Evolutionary conservation across 306 rosid genomes (phyloP).

Genomic region (Vigna nakashimae): DNA sequence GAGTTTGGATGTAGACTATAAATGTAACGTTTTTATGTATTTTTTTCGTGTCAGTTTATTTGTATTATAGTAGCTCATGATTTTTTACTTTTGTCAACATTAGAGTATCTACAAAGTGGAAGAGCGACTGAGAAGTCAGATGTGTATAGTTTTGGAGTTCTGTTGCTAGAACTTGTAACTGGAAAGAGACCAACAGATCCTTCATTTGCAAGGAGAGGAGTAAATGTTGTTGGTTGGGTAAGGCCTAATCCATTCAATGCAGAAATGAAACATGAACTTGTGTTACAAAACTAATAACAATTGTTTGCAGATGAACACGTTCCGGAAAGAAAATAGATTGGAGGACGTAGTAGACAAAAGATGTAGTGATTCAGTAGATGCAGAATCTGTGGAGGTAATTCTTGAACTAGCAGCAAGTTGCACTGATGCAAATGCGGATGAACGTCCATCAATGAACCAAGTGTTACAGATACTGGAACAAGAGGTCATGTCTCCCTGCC

Average conservation of each 20-base stretch:
- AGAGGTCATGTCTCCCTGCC: conserved; percentile 90
- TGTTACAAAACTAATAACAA: not conserved
- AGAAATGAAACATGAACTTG: not conserved
- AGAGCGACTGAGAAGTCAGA: conserved; percentile 95
- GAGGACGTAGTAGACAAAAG: conserved; percentile 76
- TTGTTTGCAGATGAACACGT: conserved; percentile 76
- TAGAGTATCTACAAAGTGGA: conserved; percentile 95
- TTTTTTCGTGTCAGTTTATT: not conserved
- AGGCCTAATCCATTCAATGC: conserved; percentile 34
- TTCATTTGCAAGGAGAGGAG: conserved; percentile 77
- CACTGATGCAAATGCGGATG: conserved; percentile 81
- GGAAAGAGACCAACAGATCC: conserved; percentile 99
- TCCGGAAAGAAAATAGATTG: conserved; percentile 69
- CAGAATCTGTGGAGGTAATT: conserved; percentile 70
- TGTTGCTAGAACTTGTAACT: conserved; percentile 90
- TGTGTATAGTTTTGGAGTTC: conserved; percentile 94
- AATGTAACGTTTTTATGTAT: no score
- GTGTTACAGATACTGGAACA: conserved; percentile 87
- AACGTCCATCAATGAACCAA: conserved; percentile 85
- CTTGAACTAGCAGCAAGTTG: conserved; percentile 90
- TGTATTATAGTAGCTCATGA: not conserved
- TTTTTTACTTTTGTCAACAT: conserved; percentile 3
- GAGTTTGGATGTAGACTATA: no score
- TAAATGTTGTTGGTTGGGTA: conserved; percentile 98
- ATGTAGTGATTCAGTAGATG: conserved; percentile 67